Conservation (phyloP, 2,329 filamentous ascomycete genomes). For the Colletotrichum paranaense region DNA sequence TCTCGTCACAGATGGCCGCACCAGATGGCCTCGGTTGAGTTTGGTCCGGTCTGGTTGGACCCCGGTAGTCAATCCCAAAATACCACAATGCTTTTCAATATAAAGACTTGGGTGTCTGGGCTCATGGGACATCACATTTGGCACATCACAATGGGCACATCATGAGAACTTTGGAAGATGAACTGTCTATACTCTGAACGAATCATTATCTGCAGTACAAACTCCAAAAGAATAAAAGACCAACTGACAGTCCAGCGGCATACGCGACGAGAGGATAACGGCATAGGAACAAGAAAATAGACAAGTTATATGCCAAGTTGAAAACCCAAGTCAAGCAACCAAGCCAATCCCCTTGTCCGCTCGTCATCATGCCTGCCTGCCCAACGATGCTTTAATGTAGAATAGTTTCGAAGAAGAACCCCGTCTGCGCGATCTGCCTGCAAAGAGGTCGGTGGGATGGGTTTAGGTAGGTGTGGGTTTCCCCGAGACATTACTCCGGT, state of each 20-base stretch:
- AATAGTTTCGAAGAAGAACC: background rate
- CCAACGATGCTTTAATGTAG: background rate
- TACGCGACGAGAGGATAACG: background rate
- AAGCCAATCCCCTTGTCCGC: background rate
- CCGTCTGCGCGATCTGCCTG: background rate
- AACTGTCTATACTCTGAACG: constrained; percentile 20
- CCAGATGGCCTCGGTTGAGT: background rate
- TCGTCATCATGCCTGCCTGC: background rate
- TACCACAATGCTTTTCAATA: background rate
- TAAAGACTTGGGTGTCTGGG: too few species aligned
- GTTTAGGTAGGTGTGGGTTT: background rate
- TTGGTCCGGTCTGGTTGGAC: too few species aligned
- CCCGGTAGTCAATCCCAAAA: background rate
- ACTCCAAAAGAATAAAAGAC: background rate
- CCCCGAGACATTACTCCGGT: constrained; percentile 14
- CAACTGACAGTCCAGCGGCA: background rate
- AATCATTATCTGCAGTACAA: constrained; percentile 9
- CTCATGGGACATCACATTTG: background rate
- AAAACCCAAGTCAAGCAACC: constrained; percentile 8
- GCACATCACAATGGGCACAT: background rate
- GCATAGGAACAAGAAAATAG: background rate
- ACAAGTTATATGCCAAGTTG: constrained; percentile 21
- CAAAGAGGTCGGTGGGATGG: background rate
- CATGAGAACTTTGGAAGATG: background rate
- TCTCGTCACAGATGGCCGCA: too few species aligned